Evolutionary conservation across 2,329 filamentous ascomycete genomes (phyloP).

Genomic region (Cytospora leucostoma): DNA sequence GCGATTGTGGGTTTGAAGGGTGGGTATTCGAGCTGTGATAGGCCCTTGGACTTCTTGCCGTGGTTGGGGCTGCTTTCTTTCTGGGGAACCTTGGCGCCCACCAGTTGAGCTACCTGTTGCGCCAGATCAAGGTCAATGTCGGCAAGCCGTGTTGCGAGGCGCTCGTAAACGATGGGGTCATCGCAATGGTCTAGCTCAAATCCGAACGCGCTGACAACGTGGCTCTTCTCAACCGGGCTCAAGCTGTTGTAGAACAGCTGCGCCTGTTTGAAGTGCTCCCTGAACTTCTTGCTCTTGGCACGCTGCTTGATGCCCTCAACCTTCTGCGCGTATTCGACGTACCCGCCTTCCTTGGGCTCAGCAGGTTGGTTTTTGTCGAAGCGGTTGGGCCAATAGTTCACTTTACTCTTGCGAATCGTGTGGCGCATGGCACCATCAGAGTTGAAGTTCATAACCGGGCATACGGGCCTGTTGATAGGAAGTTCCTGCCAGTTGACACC

Average conservation of each 20-base stretch:
- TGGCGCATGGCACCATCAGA: conserved; percentile 74
- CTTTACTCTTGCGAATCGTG: conserved; percentile 69
- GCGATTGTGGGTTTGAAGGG: conserved; percentile 67
- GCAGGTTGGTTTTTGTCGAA: conserved; percentile 65
- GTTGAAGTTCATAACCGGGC: conserved; percentile 74
- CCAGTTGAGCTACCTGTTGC: conserved; percentile 67
- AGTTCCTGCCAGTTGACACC: conserved; percentile 77
- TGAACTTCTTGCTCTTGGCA: conserved; percentile 71
- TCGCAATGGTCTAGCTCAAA: conserved; percentile 84
- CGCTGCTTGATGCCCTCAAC: conserved; percentile 71
- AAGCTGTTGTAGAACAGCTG: conserved; percentile 84
- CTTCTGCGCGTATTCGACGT: conserved; percentile 67
- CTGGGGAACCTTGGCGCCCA: conserved; percentile 63
- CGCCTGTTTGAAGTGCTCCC: conserved; percentile 75
- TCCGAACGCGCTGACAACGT: conserved; percentile 60
- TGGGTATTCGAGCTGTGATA: conserved; percentile 70
- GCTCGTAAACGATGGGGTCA: conserved; percentile 73
- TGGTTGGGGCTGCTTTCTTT: conserved; percentile 59
- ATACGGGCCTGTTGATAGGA: conserved; percentile 75
- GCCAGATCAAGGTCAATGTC: conserved; percentile 75
- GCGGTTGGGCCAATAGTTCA: conserved; percentile 82
- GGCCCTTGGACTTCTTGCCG: conserved; percentile 64
- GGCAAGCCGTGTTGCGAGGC: conserved; percentile 65
- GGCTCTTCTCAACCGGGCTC: conserved; percentile 63
- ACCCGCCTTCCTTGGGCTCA: conserved; percentile 62